Percentiles rank a stretch among this genome's conserved stretches.
phyloP scores from a whole-genome alignment of 2,329 filamentous ascomycete genomes.

The Aspergillus proliferans region DNA sequence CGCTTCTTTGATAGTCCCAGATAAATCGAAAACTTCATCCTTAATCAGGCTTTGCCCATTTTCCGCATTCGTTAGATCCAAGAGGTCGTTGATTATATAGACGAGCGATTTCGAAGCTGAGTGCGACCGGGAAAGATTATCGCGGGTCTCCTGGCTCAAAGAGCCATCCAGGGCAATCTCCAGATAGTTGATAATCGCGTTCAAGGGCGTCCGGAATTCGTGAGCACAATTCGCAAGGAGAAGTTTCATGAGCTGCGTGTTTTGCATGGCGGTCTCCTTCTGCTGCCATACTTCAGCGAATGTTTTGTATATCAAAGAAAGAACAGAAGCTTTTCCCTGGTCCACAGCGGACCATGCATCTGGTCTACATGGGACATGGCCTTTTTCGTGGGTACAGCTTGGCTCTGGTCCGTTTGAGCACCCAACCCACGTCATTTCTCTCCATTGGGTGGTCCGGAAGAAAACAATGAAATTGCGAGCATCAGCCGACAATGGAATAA shows the following conservation, averaged over 20 bases:
- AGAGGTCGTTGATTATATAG: slow-evolving; percentile 84
- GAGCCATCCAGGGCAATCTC: slow-evolving; percentile 78
- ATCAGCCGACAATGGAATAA: slow-evolving; percentile 68
- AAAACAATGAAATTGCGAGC: slow-evolving; percentile 83
- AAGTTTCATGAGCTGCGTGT: slow-evolving; percentile 68
- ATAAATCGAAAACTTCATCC: slow-evolving; percentile 70
- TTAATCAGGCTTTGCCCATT: slow-evolving; percentile 72
- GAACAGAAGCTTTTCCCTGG: slow-evolving; percentile 75
- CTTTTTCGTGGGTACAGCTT: slow-evolving; percentile 72
- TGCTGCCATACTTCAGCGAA: slow-evolving; percentile 91
- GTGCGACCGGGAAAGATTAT: slow-evolving; percentile 75
- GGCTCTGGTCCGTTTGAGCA: slow-evolving; percentile 22
- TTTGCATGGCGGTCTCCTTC: slow-evolving; percentile 76
- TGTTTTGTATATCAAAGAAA: slow-evolving; percentile 77
- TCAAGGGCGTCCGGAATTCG: slow-evolving; percentile 80
- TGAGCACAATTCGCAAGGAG: slow-evolving; percentile 82
- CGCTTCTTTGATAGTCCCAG: slow-evolving; percentile 64
- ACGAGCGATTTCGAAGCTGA: slow-evolving; percentile 86
- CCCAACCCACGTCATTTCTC: slow-evolving; percentile 67
- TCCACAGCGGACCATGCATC: slow-evolving; percentile 83
- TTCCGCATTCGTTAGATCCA: slow-evolving; percentile 81
- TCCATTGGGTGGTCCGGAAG: slow-evolving; percentile 66
- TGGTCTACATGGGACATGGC: slow-evolving; percentile 69
- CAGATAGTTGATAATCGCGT: slow-evolving; percentile 91
- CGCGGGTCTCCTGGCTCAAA: slow-evolving; percentile 72